Conservation (phyloP, 2,329 filamentous ascomycete species). For the Camillea tinctor region DNA sequence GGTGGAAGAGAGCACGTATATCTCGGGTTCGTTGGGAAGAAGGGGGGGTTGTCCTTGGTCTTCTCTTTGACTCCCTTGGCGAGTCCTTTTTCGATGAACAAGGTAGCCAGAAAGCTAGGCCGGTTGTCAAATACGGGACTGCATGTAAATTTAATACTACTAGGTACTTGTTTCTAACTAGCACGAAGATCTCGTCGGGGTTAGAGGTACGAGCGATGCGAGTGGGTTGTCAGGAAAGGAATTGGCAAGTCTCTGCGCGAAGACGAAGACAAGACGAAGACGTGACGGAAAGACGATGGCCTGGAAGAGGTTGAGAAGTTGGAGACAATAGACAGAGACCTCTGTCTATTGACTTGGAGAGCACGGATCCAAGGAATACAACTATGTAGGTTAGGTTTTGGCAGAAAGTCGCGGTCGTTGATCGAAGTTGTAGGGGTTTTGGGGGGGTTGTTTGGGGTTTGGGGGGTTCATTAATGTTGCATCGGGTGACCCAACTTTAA, state of each 20-base stretch:
- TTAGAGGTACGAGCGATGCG: constrained; percentile 20
- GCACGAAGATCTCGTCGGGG: constrained; percentile 20
- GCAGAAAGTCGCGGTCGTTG: constrained; percentile 18
- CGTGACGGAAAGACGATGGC: constrained; percentile 1
- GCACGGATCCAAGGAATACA: constrained; percentile 9
- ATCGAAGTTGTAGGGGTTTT: constrained; percentile 5
- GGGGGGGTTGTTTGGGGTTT: constrained; percentile 5
- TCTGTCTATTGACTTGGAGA: neutral
- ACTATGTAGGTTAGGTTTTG: constrained; percentile 9
- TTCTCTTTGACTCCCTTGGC: constrained; percentile 24
- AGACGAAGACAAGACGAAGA: constrained; percentile 1
- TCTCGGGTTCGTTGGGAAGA: constrained; percentile 33
- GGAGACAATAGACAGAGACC: neutral
- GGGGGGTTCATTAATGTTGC: constrained; percentile 19
- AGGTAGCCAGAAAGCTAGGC: constrained; percentile 35
- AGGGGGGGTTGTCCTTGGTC: too few species aligned
- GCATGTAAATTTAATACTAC: constrained; percentile 43
- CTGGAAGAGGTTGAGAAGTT: neutral
- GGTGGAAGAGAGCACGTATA: constrained; percentile 37
- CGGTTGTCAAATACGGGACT: constrained; percentile 46
- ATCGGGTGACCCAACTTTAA: constrained; percentile 23
- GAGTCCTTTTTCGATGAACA: constrained; percentile 26
- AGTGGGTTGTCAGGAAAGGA: constrained; percentile 6
- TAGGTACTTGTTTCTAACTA: constrained; percentile 17
- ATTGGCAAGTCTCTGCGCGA: neutral